Evolutionary conservation across 495 filamentous ascomycete genomes (phyloP), one percentile per base, ranked within the genome.

Genomic region (Ramalina peruviana): DNA sequence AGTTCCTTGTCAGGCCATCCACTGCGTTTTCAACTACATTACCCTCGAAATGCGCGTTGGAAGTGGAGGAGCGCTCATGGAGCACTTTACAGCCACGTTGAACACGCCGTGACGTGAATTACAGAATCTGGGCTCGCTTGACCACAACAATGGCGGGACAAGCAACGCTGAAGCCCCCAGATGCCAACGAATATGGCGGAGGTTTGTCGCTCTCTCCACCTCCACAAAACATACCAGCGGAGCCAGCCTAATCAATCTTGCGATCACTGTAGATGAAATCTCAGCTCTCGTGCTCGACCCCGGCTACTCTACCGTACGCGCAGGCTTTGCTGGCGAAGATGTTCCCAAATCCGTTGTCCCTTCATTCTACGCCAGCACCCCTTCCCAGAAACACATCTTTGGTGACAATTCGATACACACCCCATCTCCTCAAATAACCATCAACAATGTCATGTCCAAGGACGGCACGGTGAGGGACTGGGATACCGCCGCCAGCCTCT

Each of bases 291-390:
- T 98, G 20, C 86, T 98, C 57, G 92, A 98, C 60, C 85, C 93
- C 4, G 92, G 93, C 39, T 95, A 85, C 69, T 85, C 82, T 41
- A 84, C 79, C 58, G 86, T 81, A 15, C 90, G 93, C 68, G 93
- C 89, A 49, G 92, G 92, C 54, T 97, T 95, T 62, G 92, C 92
- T 4, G 92, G 93, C 58, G 92, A 98, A 81, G 92, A 98, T 68
- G 80, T 85, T 3, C 92, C 92, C 50, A 98, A 97, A 73, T 86
- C 86, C 13, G 77, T 97, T 44, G 72, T 93, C 40, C 88, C 90
- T 16, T 88, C 86, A 26, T 83, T 84, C 68, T 97, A 94, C 64
- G 85, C 80, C 54, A 70, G 78, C 40, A 71, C 80, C 51, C 73
- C 72, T 49, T 68, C 66, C 6, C 73, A 76, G 49, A 74, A 83